Conservation (phyloP, 2,329 filamentous ascomycete species). For the Calonectria pauciramosa region DNA sequence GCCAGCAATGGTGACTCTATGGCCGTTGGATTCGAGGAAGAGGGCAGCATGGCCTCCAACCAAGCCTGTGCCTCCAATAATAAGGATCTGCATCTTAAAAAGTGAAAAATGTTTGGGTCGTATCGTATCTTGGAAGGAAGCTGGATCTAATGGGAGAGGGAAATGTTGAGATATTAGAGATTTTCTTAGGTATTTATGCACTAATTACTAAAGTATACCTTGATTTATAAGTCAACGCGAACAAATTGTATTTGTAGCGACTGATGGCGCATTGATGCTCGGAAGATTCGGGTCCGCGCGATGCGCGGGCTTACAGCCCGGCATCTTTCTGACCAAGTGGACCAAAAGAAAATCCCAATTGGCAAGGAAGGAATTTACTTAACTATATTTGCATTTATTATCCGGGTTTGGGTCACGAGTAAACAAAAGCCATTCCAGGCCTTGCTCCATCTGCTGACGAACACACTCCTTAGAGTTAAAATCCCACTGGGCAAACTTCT, state of each 20-base stretch:
- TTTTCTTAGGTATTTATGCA: slow-evolving; percentile 4
- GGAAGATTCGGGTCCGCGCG: neutral
- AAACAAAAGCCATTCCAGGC: neutral
- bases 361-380: neutral
- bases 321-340: neutral
- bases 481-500: neutral
- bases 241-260: neutral
- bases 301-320: neutral
- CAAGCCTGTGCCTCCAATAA: neutral
- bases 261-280: neutral
- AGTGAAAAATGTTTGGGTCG: neutral
- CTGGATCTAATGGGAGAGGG: no score
- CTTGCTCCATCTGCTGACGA: neutral
- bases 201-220: no score
- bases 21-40: neutral
- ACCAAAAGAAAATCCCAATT: neutral
- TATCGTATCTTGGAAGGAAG: neutral
- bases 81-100: neutral
- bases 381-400: neutral
- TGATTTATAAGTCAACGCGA: neutral
- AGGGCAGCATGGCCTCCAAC: neutral
- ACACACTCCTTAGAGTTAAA: neutral
- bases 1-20: neutral
- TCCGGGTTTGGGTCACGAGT: neutral
- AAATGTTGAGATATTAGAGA: no score